These are phyloP conservation scores for Fonsecaea pedrosoi DNA, from an alignment of 2,329 filamentous ascomycete genomes.

Conservation along the genomic window DNA sequence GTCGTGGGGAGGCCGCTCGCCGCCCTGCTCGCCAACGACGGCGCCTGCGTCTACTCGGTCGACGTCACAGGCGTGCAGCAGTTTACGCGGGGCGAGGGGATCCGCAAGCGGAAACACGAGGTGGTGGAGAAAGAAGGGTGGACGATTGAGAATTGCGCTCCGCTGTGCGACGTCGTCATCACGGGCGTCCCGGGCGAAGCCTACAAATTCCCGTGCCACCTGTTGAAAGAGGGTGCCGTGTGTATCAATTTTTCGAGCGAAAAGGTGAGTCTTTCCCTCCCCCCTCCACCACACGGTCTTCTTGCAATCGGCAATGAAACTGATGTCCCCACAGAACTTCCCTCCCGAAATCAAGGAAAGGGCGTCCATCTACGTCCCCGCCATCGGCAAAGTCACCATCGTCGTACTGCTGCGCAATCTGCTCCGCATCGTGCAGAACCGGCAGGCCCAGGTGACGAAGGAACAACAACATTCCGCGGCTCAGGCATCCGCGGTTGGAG, in stretches of 20 bases:
- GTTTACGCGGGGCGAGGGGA: conserved; percentile 87
- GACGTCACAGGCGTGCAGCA: conserved; percentile 90
- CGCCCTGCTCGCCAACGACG: conserved; percentile 92
- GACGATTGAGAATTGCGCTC: conserved; percentile 79
- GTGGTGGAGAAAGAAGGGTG: conserved; percentile 82
- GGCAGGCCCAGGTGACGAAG: conserved; percentile 38
- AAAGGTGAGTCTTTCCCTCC: conserved; percentile 61
- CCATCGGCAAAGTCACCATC: conserved; percentile 97
- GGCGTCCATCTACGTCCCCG: conserved; percentile 94
- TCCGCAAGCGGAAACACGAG: conserved; percentile 84
- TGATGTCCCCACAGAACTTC: conserved; percentile 70
- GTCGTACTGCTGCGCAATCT: conserved; percentile 88
- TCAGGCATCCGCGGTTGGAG: no score
- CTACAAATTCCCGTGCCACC: conserved; percentile 85
- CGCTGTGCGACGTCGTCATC: conserved; percentile 92
- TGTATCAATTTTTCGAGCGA: conserved; percentile 98
- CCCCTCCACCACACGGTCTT: neutral
- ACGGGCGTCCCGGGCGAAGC: conserved; percentile 85
- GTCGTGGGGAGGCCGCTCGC: conserved; percentile 93
- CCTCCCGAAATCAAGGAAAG: conserved; percentile 89
- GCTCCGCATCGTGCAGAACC: conserved; percentile 67
- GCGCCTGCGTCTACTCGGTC: conserved; percentile 92
- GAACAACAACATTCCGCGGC: neutral
- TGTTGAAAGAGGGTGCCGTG: conserved; percentile 88
- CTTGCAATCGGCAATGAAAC: neutral